Base-by-base conservation (phyloP, 2,329 filamentous ascomycete species). In the Colletotrichum sp. region DNA sequence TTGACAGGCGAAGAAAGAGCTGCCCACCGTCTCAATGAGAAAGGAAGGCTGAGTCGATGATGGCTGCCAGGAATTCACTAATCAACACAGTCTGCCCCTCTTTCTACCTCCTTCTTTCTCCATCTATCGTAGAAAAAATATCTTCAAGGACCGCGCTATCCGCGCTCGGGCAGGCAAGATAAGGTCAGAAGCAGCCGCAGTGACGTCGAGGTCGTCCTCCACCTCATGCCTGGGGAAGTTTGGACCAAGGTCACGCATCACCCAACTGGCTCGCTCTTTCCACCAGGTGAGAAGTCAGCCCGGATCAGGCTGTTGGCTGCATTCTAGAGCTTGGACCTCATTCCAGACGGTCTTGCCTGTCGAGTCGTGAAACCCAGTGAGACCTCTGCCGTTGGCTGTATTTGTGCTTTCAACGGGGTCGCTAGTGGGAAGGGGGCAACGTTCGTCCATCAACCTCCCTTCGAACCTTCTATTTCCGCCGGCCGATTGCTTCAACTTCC, bases 381-480 rank as follows among this genome's bases (percentile, higher is more conserved):
- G 52, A 75, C 63, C 34, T 68, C 32, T 48, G 30, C 36, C 59
- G 59, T 59, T 44, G 68, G 59, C 48, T 22, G 13, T 65, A 60
- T 27, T 74, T 65, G 65, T 75, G 39, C 69, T 67, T 75, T 67
- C 61, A 72, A 75, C 72, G 68, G 30, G 63, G 61, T 44, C 48
- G 64, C 52, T 27, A 67, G 63, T 71, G 57, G 63, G 64, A 72
- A 63, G 73, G 63, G 69, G 69, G 73, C 64, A 73, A 74, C 74
- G 22, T 69, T 59, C 59, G 25, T 36, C 34, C 55, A 59, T n/a
- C 22, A 16, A 44, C 28, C 74, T 76, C 74, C 74, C 74, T 76
- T 74, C 70, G 28, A 65, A 65, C 64, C 59, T 74, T 74, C 74
- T 69, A 59, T 75, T 73, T 64, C 34, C 30, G 68, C n/a, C 27